Conservation (phyloP, 495 filamentous ascomycete species). For the Penicillium canescens region DNA sequence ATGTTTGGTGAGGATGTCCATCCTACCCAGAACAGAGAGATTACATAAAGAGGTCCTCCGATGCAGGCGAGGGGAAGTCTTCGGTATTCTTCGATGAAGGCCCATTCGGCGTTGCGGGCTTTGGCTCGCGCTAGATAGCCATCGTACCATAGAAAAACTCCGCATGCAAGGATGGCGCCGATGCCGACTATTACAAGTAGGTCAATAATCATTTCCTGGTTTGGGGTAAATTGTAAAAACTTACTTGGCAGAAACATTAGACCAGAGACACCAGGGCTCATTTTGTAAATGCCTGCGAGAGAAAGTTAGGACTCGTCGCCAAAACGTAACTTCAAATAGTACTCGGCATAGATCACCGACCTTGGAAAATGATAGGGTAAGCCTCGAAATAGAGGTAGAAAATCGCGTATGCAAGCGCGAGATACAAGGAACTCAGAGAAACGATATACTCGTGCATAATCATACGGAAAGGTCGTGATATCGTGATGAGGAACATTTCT, state of each 20-base stretch:
- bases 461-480: slow-evolving; percentile 50
- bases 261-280: slow-evolving; percentile 36
- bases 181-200: slow-evolving; percentile 24
- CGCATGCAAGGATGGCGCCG: slow-evolving; percentile 31
- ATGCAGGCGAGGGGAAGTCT: slow-evolving; percentile 42
- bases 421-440: slow-evolving; percentile 65
- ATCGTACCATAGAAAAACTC: slow-evolving; percentile 42
- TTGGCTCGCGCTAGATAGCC: slow-evolving; percentile 36
- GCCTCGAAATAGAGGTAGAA: slow-evolving; percentile 77
- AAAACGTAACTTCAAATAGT: background rate
- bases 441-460: slow-evolving; percentile 59
- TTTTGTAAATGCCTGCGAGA: slow-evolving; percentile 31
- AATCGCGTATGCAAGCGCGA: slow-evolving; percentile 67
- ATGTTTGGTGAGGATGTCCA: slow-evolving; percentile 39
- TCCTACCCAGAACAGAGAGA: slow-evolving; percentile 42
- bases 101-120: slow-evolving; percentile 34
- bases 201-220: too few relatives aligned
- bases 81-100: slow-evolving; percentile 39
- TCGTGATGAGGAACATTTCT: slow-evolving; percentile 42
- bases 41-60: slow-evolving; percentile 39
- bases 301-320: background rate
- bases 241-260: slow-evolving; percentile 38
- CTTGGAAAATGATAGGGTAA: slow-evolving; percentile 66
- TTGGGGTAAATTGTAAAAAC: background rate
- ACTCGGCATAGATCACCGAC: slow-evolving; percentile 5